Evolutionary conservation across 345 rosid species (phyloP), one percentile per base, ranked within the genome.

Genomic region (Eucalyptus cloeziana): DNA sequence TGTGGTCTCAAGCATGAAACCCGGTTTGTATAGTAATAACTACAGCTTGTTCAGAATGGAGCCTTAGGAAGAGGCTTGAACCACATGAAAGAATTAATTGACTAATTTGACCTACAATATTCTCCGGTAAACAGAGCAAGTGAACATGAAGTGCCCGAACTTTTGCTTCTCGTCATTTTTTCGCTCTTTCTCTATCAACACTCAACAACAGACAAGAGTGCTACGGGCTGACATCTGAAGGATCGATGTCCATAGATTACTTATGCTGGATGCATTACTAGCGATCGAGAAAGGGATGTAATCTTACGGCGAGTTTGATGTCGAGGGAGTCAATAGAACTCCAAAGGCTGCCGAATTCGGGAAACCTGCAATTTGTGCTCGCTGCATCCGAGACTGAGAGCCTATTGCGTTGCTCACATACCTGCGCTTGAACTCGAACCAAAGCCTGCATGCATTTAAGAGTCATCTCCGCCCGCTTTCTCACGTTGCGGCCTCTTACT

Each of bases 401-500:
- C 89, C 89, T 92, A 88, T 85, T 85, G 21, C 97, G 94, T 83
- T 95, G 96, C 21, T 94, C 93, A 24, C 95, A 88, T 33, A 94
- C 95, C n/a, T 94, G 94, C 81, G 96, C 94, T 89, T 97, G 99
- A 49, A 94, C 94, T 25, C 94, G 95, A 89, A 94, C 95, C 85
- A 97, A 88, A 24, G 97, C 98, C 89, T 95, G 98, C 94, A 96
- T 91, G 89, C 97, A 94, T 60, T 92, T 90, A 85, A 97, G 94
- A 56, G 97, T 93, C 92, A 87, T 89, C 76, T 93, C 94, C 52
- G 98, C 96, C 92, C 94, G 94, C 91, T 93, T 96, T 80, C 99
- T 92, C 17, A 95, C 99, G 83, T 93, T 94, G 90, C 95, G 94
- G 44, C 99, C 99, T 92, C 99, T 95, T 88, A 96, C 98, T n/a